phyloP scores from a whole-genome alignment of 2,329 filamentous ascomycete species.

The Colletotrichum limetticola region DNA sequence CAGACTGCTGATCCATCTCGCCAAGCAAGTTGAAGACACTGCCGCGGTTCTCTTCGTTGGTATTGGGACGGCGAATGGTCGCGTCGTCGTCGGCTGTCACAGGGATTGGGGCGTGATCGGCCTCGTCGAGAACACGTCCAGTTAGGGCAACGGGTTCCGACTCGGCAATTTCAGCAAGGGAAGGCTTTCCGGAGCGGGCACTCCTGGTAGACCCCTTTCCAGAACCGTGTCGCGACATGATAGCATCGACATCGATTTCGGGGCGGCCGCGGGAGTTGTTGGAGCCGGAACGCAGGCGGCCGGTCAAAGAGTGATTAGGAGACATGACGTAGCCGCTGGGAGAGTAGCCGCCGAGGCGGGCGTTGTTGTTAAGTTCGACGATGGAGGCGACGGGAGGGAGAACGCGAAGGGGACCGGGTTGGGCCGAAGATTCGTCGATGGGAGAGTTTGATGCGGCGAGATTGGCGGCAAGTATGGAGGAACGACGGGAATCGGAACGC shows the following conservation, averaged over 20 bases:
- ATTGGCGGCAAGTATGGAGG: conserved; percentile 67
- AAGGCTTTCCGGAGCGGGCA: conserved; percentile 60
- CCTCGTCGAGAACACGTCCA: conserved; percentile 63
- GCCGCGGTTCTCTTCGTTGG: conserved; percentile 26
- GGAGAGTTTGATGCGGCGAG: conserved; percentile 42
- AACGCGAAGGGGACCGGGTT: conserved; percentile 49
- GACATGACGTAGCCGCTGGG: conserved; percentile 76
- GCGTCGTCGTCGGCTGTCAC: conserved; percentile 50
- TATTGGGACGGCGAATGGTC: conserved; percentile 43
- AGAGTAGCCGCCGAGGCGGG: conserved; percentile 76
- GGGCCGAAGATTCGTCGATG: conserved; percentile 38
- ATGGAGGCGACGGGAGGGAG: conserved; percentile 69
- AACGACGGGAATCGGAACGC: conserved; percentile 73
- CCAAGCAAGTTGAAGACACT: conserved; percentile 46
- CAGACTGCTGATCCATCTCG: conserved; percentile 41
- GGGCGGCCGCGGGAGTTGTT: conserved; percentile 56
- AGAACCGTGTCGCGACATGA: conserved; percentile 62
- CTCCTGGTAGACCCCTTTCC: conserved; percentile 66
- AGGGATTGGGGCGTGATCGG: conserved; percentile 53
- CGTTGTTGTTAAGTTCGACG: conserved; percentile 73
- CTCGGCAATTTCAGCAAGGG: conserved; percentile 67
- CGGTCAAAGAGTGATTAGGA: conserved; percentile 70
- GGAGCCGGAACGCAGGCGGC: conserved; percentile 65
- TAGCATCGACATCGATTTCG: conserved; percentile 53
- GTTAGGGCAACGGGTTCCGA: conserved; percentile 64